These are phyloP conservation scores for Coniosporium tulheliwenetii DNA, from an alignment of 2,329 filamentous ascomycete species.

Conservation along the genomic window DNA sequence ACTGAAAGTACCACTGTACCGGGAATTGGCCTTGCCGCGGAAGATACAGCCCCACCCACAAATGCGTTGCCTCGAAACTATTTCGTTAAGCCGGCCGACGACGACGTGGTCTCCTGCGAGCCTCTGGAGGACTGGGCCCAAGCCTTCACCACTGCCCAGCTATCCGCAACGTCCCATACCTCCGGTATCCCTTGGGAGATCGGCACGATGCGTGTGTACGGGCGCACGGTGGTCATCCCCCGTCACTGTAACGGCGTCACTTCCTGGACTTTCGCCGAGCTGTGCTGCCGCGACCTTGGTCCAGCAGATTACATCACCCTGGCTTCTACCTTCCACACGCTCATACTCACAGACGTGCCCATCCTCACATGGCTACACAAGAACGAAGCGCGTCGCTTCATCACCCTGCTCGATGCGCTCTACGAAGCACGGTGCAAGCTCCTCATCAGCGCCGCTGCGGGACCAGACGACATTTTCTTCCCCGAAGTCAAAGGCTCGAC, in stretches of 20 bases:
- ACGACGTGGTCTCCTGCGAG: neutral
- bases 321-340: slow-evolving; percentile 63
- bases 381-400: slow-evolving; percentile 68
- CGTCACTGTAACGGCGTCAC: slow-evolving; percentile 41
- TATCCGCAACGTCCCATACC: neutral
- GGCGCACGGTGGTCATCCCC: slow-evolving; percentile 45
- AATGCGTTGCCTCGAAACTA: slow-evolving; percentile 4
- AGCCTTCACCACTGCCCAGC: slow-evolving; percentile 1
- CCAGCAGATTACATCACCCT: slow-evolving; percentile 74
- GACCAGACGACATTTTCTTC: slow-evolving; percentile 65
- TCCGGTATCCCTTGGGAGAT: slow-evolving; percentile 27
- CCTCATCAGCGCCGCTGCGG: slow-evolving; percentile 48
- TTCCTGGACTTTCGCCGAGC: slow-evolving; percentile 50
- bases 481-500: slow-evolving; percentile 32
- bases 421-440: slow-evolving; percentile 74
- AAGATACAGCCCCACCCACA: too few species aligned
- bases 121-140: neutral
- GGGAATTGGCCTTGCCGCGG: too few species aligned
- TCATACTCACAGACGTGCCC: slow-evolving; percentile 58
- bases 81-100: slow-evolving; percentile 4
- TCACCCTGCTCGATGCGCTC: slow-evolving; percentile 63
- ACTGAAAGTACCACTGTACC: too few species aligned
- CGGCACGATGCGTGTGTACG: slow-evolving; percentile 40
- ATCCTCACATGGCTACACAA: slow-evolving; percentile 52
- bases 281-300: slow-evolving; percentile 51